phyloP scores from a whole-genome alignment of 2,329 filamentous ascomycete species.

The Didymosphaeria variabile region DNA sequence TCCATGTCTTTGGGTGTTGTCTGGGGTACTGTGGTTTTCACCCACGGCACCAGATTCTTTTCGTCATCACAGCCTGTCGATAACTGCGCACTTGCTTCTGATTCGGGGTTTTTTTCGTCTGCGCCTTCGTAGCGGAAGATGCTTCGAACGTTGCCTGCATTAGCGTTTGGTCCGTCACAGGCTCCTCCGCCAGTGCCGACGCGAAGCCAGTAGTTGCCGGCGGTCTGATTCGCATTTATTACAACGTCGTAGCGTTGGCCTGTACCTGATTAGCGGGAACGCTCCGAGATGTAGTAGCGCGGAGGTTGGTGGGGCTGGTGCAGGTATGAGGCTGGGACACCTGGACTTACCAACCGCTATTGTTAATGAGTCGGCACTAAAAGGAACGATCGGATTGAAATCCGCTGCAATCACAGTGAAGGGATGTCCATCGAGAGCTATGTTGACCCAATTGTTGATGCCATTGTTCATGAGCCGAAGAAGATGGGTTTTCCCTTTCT shows the following conservation, averaged over 20 bases:
- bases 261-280: slow-evolving; percentile 27
- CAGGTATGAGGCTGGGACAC: slow-evolving; percentile 16
- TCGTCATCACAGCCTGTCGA: slow-evolving; percentile 55
- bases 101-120: slow-evolving; percentile 40
- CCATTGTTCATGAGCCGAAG: slow-evolving; percentile 55
- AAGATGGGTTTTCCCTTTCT: slow-evolving; percentile 54
- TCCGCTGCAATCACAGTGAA: slow-evolving; percentile 57
- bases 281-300: slow-evolving; percentile 21
- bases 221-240: slow-evolving; percentile 44
- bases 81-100: slow-evolving; percentile 36
- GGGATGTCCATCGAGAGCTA: slow-evolving; percentile 52
- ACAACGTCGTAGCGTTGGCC: slow-evolving; percentile 54
- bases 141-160: slow-evolving; percentile 48
- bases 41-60: slow-evolving; percentile 49
- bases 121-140: slow-evolving; percentile 54
- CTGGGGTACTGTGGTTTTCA: slow-evolving; percentile 45
- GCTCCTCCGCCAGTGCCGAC: slow-evolving; percentile 43
- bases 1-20: slow-evolving; percentile 36
- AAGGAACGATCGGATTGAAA: slow-evolving; percentile 56
- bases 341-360: slow-evolving; percentile 47
- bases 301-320: slow-evolving; percentile 15
- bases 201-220: slow-evolving; percentile 48
- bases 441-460: slow-evolving; percentile 49
- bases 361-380: slow-evolving; percentile 44
- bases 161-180: slow-evolving; percentile 48